phyloP scores from a whole-genome alignment of 106 monocot genomes.

The Dactylorhiza incarnata region DNA sequence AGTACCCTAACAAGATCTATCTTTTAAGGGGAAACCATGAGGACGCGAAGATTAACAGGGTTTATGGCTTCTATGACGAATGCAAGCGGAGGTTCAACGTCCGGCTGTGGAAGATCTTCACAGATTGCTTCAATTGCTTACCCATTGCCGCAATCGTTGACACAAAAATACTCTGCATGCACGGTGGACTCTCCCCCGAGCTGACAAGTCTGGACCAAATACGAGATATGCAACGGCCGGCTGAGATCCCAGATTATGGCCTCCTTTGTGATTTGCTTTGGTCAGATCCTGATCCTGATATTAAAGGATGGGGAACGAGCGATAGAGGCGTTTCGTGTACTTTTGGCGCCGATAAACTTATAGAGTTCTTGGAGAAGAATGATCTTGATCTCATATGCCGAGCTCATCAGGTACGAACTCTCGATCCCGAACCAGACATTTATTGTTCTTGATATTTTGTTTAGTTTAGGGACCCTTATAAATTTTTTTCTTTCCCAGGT shows the following conservation, averaged over 20 bases:
- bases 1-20: slow-evolving; percentile 31
- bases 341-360: slow-evolving; percentile 33
- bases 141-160: slow-evolving; percentile 35
- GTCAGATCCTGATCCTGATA: slow-evolving; percentile 32
- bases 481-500: slow-evolving; percentile 15
- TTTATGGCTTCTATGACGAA: slow-evolving; percentile 43
- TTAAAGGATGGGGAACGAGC: slow-evolving; percentile 27
- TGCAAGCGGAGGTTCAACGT: slow-evolving; percentile 40
- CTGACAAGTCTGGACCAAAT: slow-evolving; percentile 30
- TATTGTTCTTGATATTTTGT: neutral
- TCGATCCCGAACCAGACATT: neutral
- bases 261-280: slow-evolving; percentile 41
- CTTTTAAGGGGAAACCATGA: slow-evolving; percentile 42
- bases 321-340: slow-evolving; percentile 35
- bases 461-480: neutral
- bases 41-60: slow-evolving; percentile 32
- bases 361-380: slow-evolving; percentile 31
- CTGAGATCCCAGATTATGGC: slow-evolving; percentile 35
- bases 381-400: slow-evolving; percentile 23
- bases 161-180: slow-evolving; percentile 41
- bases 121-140: slow-evolving; percentile 39
- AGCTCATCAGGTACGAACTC: slow-evolving; percentile 2
- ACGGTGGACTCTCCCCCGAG: slow-evolving; percentile 38
- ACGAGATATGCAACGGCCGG: slow-evolving; percentile 22
- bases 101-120: slow-evolving; percentile 34